Base-by-base conservation (phyloP, 768 basidiomycete genomes). In the Amyloporia xantha region DNA sequence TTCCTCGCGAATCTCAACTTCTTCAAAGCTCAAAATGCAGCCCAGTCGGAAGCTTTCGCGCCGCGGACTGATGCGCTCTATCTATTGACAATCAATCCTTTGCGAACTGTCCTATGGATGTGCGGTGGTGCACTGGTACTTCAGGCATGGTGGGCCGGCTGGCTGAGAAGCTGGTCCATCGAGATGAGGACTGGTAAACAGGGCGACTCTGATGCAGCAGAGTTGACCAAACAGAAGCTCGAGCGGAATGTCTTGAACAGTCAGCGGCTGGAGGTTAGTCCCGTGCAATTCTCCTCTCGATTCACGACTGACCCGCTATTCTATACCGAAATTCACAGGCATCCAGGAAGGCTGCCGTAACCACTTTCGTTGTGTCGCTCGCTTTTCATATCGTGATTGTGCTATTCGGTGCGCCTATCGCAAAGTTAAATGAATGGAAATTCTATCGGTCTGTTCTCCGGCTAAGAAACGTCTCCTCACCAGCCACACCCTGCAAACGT, bases 351-450 rank as follows among this genome's bases (percentile, higher is more conserved):
- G 82, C 85, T 5, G 75, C 68, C 57, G 41, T 71, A 15, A 69
- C 79, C 36, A 86, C 89, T 0, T 41, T 79, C 2, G 65, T 67
- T 9, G 65, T 68, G 1, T 73, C 85, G 2, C 30, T 77, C 10
- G 56, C 68, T 10, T 63, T 79, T n/a, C 72, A 83, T 52, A 56
- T 62, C 39, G 44, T 80, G 1, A 55, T 83, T 0, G 65, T 91
- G 13, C 59, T 88, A 13, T 83, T 95, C 54, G 91, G 92, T 0
- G 89, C 91, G 9, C 86, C 89, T 3, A 54, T 86, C 13, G 54
- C 69, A 25, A 78, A 75, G 84, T 84, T 27, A 43, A 10, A 13
- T 43, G 40, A 11, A 10, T 17, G 17, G 15, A 44, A 48, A 19
- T 28, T 10, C 43, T 15, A n/a, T n/a, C n/a, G n/a, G n/a, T n/a